Base-by-base conservation (phyloP, 176 grass and related monocot genomes). In the Elymus sibiricus region DNA sequence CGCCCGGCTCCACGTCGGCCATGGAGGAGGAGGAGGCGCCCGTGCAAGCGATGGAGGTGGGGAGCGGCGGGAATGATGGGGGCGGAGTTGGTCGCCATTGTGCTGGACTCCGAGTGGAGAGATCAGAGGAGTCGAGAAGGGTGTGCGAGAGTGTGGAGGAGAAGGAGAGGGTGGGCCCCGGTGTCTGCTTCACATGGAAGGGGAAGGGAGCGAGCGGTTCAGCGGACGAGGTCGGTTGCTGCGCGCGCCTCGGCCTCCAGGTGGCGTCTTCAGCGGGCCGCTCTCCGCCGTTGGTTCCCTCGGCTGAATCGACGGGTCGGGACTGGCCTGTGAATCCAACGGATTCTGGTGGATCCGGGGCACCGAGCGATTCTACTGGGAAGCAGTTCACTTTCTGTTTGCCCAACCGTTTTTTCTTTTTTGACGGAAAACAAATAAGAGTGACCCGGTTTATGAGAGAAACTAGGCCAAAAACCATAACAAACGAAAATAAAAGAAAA, bases 81-180 rank as follows among this genome's bases (percentile, higher is more conserved):
- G 46, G 74, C 74, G 74, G 74, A 53, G 27, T 17, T 21, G 46
- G 27, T 53, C 44, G 27, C 74, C 74, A 76, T 76, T 53, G 9
- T 17, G 27, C 11, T 51, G 72, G 43, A 76, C 73, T 76, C 26
- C 4, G 26, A 46, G 38, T 2, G 12, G 46, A 76, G 73, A 21
- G 73, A 76, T 75, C 42, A 29, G 72, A 75, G 72, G 43, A 76
- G 4, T 55, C 12, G 43, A 75, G 25, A 75, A 75, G 72, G 32
- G 73, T 53, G 73, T 11, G 73, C 26, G 73, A 32, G 42, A 75
- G 43, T 51, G 73, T 76, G 73, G 73, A 76, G 73, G 73, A 76
- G 72, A 49, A 75, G 44, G 73, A 76, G 73, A 51, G 71, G 5
- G 42, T 46, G 70, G 70, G 24, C 70, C 42, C 13, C 0, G 43